Percentiles rank a stretch among this genome's conserved stretches.
Conservation (phyloP, 129 eudicot genomes). For the Arctium lappa region DNA sequence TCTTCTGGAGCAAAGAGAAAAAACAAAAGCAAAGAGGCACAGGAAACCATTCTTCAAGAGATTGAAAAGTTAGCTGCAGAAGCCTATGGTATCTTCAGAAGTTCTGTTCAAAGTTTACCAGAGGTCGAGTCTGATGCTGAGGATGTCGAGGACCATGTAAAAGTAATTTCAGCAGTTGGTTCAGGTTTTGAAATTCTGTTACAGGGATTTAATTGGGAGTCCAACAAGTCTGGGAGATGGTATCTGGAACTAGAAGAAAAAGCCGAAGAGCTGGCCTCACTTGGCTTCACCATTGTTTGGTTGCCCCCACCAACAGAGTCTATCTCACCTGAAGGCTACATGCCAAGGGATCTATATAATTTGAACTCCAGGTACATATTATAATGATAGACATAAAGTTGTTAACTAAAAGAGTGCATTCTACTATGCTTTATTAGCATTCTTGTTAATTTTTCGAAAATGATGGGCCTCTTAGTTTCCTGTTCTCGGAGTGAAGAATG, state of each 20-base stretch:
- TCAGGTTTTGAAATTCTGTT: constrained; percentile 79
- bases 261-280: constrained; percentile 61
- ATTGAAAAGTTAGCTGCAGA: constrained; percentile 97
- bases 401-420: not conserved
- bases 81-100: constrained; percentile 89
- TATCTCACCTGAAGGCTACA: constrained; percentile 95
- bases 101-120: constrained; percentile 42
- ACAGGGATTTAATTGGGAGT: constrained; percentile 99
- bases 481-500: not conserved
- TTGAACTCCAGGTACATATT: constrained; percentile 72
- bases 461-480: not conserved
- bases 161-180: constrained; percentile 77
- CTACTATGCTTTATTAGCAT: not conserved
- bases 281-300: constrained; percentile 86
- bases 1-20: constrained; percentile 60
- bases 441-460: not conserved
- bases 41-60: constrained; percentile 80
- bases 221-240: constrained; percentile 91
- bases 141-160: constrained; percentile 35
- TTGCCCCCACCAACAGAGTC: constrained; percentile 98
- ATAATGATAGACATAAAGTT: not conserved
- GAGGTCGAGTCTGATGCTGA: constrained; percentile 39
- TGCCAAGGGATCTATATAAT: constrained; percentile 88
- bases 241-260: constrained; percentile 70
- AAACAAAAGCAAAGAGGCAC: constrained; percentile 65